Evolutionary conservation across 495 filamentous ascomycete species (phyloP).

Genomic region (Pseudoneurospora amorphoporcata): DNA sequence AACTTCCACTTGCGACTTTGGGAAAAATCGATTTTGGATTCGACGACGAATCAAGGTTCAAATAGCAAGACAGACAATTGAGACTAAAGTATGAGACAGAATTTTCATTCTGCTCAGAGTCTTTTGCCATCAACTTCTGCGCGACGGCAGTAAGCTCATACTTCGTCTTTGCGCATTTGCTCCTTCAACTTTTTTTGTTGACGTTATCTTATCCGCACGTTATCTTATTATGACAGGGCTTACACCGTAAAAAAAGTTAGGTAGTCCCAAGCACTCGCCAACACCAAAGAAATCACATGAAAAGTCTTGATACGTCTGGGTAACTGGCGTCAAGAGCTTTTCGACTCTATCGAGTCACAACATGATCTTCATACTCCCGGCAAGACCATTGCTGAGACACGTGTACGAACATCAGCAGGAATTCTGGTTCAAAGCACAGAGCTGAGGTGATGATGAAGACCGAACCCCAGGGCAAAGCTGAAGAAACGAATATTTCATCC

Average conservation of each 20-base stretch:
- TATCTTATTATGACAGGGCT: background rate
- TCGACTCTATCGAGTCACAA: background rate
- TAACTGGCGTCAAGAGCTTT: background rate
- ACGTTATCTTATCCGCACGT: background rate
- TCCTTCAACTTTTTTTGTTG: background rate
- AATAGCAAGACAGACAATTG: background rate
- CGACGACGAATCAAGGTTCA: background rate
- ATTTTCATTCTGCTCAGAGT: background rate
- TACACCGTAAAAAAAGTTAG: no score
- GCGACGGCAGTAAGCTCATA: background rate
- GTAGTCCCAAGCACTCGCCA: background rate
- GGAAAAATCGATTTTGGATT: background rate
- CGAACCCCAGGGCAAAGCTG: background rate
- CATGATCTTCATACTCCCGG: background rate
- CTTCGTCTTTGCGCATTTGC: background rate
- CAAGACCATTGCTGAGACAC: background rate
- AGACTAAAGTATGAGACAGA: background rate
- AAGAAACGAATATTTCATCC: background rate
- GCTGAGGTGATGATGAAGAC: background rate
- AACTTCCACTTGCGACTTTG: background rate
- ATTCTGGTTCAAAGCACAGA: background rate
- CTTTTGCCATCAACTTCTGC: background rate
- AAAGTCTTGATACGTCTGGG: background rate
- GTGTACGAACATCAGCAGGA: background rate
- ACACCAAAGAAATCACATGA: background rate